Conservation (phyloP, 2,329 filamentous ascomycete species). For the Apiospora kogelbergensis region DNA sequence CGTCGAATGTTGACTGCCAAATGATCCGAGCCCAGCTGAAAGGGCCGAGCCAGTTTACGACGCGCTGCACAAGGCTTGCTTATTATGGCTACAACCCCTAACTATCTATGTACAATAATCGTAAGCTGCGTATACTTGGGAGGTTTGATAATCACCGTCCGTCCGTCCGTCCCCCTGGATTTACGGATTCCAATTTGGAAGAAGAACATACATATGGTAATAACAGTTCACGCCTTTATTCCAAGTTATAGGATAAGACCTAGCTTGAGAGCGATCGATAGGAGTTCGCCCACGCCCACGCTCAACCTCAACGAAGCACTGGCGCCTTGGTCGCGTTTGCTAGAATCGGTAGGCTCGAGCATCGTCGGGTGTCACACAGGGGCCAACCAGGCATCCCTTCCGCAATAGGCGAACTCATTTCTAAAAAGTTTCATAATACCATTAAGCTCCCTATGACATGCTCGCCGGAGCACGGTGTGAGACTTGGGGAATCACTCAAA, state of each 20-base stretch:
- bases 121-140: no score
- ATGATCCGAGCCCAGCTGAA: no score
- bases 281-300: neutral
- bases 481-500: constrained; percentile 10
- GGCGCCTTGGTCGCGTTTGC: neutral
- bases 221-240: neutral
- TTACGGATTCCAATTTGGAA: neutral
- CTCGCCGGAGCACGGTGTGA: constrained; percentile 3
- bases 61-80: no score
- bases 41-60: no score
- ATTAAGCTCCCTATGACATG: constrained; percentile 3
- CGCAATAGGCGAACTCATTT: neutral
- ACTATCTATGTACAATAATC: no score
- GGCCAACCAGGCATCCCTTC: neutral
- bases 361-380: neutral
- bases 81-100: no score
- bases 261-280: neutral
- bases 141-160: neutral
- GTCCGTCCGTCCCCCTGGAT: neutral
- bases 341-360: neutral
- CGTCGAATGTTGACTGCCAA: neutral
- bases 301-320: neutral
- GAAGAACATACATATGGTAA: neutral
- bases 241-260: neutral
- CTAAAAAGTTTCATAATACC: constrained; percentile 7